These are phyloP conservation scores for Taxillus chinensis DNA, from an alignment of 164 flowering plant species.

Conservation along the genomic window DNA sequence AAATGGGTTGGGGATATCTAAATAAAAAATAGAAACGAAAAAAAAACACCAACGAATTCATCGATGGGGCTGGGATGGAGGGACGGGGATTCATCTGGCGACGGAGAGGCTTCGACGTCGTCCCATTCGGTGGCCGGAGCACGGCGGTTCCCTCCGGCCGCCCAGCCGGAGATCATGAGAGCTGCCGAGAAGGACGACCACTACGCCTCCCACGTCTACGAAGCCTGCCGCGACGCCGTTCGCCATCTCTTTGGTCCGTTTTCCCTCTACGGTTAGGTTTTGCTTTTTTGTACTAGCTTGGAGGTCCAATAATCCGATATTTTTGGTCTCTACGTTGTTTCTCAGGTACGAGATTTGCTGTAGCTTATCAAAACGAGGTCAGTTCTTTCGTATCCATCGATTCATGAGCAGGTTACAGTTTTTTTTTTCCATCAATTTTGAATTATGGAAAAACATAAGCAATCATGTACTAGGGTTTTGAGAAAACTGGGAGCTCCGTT, in stretches of 20 bases:
- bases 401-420: no score
- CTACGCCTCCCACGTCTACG: slow-evolving; percentile 81
- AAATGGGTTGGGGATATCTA: no score
- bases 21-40: no score
- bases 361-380: slow-evolving; percentile 91
- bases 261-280: neutral
- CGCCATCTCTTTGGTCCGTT: slow-evolving; percentile 78
- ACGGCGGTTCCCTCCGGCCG: slow-evolving; percentile 64
- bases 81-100: neutral
- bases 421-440: no score
- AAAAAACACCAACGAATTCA: no score
- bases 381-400: slow-evolving; percentile 1
- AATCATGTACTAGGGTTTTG: no score
- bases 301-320: neutral
- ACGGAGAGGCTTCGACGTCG: slow-evolving; percentile 7
- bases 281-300: neutral
- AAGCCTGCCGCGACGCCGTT: slow-evolving; percentile 94
- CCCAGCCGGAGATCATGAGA: slow-evolving; percentile 97
- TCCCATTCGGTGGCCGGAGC: neutral
- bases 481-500: no score
- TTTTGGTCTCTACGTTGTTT: neutral
- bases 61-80: no score
- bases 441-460: no score
- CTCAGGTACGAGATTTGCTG: slow-evolving; percentile 76
- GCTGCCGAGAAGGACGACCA: slow-evolving; percentile 99